These are phyloP conservation scores for Lactarius deliciosus DNA, from an alignment of 768 basidiomycete species.

Conservation along the genomic window DNA sequence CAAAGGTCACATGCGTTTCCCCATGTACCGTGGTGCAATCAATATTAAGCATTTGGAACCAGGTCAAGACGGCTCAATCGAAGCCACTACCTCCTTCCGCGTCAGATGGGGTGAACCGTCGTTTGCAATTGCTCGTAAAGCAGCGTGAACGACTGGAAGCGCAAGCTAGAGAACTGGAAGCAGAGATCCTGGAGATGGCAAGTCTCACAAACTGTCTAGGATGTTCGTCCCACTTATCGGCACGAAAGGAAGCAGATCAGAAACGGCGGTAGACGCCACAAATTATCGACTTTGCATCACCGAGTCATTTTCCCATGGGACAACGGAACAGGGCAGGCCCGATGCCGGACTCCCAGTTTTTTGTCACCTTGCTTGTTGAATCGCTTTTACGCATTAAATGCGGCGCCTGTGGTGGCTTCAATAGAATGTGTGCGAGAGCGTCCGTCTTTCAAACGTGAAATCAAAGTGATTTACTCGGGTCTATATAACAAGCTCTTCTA, in stretches of 20 bases:
- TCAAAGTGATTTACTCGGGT: background rate
- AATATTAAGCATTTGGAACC: background rate
- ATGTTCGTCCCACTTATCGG: background rate
- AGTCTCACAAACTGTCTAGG: constrained; percentile 17
- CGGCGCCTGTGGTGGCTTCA: background rate
- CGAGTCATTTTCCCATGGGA: background rate
- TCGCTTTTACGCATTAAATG: background rate
- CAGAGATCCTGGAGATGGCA: constrained; percentile 61
- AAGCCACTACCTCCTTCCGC: constrained; percentile 43
- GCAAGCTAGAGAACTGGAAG: constrained; percentile 58
- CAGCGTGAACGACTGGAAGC: constrained; percentile 68
- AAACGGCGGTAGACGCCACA: constrained; percentile 22
- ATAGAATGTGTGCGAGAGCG: constrained; percentile 29
- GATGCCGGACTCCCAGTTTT: background rate
- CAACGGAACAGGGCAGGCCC: background rate
- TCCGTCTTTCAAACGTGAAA: constrained; percentile 16
- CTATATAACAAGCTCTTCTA: constrained; percentile 68
- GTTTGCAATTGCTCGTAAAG: constrained; percentile 60
- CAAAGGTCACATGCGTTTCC: constrained; percentile 49
- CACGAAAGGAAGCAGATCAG: constrained; percentile 27
- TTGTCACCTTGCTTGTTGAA: background rate
- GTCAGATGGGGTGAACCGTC: constrained; percentile 53
- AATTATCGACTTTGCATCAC: background rate
- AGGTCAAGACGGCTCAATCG: constrained; percentile 55
- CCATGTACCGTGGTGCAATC: background rate